phyloP scores from a whole-genome alignment of 306 rosid genomes.

The Ziziphus jujuba region DNA sequence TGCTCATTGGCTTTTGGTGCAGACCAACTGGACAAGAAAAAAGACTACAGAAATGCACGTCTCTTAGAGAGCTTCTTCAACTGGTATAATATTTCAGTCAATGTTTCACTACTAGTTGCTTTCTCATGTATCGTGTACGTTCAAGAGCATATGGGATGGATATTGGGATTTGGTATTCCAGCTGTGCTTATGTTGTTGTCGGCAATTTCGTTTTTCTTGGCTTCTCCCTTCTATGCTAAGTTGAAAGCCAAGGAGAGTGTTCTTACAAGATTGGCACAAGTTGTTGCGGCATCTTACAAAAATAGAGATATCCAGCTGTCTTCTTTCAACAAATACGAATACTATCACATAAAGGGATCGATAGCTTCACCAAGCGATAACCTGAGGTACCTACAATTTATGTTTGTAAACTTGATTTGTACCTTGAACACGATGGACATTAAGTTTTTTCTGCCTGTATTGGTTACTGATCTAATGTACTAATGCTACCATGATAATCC shows the following conservation, averaged over 20 bases:
- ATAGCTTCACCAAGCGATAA: constrained; percentile 26
- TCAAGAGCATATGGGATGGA: constrained; percentile 35
- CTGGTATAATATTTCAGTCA: constrained; percentile 4
- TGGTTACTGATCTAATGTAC: too few relatives aligned
- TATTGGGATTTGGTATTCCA: constrained; percentile 33
- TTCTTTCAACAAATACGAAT: background rate
- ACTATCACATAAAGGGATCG: background rate
- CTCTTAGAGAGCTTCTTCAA: constrained; percentile 5
- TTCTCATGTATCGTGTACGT: constrained; percentile 20
- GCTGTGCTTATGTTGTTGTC: constrained; percentile 23
- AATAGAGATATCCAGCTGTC: constrained; percentile 16
- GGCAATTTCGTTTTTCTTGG: constrained; percentile 9
- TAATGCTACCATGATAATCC: too few relatives aligned
- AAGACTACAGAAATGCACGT: background rate
- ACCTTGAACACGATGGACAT: too few relatives aligned
- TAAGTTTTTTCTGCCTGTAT: too few relatives aligned
- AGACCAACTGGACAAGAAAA: constrained; percentile 17
- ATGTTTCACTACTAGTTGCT: background rate
- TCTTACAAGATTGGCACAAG: constrained; percentile 14
- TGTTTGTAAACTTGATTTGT: too few relatives aligned
- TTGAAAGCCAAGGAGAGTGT: constrained; percentile 3
- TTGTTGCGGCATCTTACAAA: constrained; percentile 20
- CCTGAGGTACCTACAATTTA: constrained; percentile 15
- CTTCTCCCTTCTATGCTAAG: constrained; percentile 29
- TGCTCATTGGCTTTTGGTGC: constrained; percentile 29